These are phyloP conservation scores for Dictyostelium brefeldianum DNA, from an alignment of 78 protist genomes.

Conservation along the genomic window DNA sequence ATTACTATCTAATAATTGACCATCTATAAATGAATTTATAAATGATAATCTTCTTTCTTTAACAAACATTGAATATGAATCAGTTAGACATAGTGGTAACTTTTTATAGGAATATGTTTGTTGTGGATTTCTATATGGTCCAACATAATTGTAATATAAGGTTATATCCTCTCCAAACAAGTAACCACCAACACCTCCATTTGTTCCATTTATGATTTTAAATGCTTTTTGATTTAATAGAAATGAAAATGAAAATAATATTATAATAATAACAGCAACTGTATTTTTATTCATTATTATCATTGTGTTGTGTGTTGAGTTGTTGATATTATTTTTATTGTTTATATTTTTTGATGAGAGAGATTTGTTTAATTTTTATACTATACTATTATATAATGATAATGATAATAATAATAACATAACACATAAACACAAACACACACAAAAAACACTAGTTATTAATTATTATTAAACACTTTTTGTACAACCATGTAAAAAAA, in stretches of 20 bases:
- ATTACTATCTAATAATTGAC: background rate
- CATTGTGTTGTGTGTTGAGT: too few relatives aligned
- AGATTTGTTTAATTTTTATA: too few relatives aligned
- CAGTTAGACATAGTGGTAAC: background rate
- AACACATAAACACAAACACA: too few relatives aligned
- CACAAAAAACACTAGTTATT: too few relatives aligned
- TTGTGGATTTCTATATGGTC: constrained; percentile 2
- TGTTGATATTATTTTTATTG: too few relatives aligned
- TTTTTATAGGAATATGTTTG: background rate
- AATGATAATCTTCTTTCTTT: background rate
- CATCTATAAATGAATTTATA: background rate
- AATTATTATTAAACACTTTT: too few relatives aligned
- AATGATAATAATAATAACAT: too few relatives aligned
- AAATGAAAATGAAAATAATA: constrained; percentile 8
- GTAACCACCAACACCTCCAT: background rate
- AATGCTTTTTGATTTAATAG: constrained; percentile 8
- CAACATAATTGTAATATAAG: background rate
- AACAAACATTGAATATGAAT: background rate
- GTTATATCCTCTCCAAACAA: background rate
- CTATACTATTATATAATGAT: too few relatives aligned
- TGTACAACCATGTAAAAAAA: too few relatives aligned
- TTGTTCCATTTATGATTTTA: constrained; percentile 4
- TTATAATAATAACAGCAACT: background rate
- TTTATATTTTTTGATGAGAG: too few relatives aligned
- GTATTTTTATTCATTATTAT: constrained; percentile 1